Conservation (phyloP, 2,329 filamentous ascomycete species). For the Eutypa lata region DNA sequence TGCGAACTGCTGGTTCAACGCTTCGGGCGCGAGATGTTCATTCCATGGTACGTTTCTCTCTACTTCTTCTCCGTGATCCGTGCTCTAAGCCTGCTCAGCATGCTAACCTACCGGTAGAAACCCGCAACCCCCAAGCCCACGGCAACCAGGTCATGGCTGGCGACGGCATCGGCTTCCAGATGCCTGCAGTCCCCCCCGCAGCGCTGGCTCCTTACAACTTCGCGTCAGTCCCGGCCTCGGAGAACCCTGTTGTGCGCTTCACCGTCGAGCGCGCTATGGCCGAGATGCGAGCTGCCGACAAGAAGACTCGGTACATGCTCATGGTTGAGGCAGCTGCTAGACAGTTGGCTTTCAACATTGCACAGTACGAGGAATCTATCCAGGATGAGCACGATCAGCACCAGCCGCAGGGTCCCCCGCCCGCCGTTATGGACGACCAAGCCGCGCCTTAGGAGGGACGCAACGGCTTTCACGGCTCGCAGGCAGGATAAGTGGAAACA, state of each 20-base stretch:
- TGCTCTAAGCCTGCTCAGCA: not conserved
- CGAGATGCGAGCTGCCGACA: conserved; percentile 41
- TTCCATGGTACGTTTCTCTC: conserved; percentile 51
- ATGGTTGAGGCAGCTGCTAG: conserved; percentile 52
- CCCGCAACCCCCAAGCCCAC: conserved; percentile 40
- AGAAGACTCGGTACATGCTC: conserved; percentile 43
- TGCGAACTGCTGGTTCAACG: conserved; percentile 63
- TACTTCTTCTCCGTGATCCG: not conserved
- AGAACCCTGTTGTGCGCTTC: conserved; percentile 38
- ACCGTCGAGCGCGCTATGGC: conserved; percentile 45
- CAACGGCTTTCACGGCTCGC: not conserved
- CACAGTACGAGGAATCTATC: conserved; percentile 45
- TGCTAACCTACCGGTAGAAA: conserved; percentile 31
- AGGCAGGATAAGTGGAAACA: too few species aligned
- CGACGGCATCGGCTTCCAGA: conserved; percentile 25
- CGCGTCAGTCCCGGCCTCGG: conserved; percentile 27
- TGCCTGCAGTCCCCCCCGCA: conserved; percentile 25
- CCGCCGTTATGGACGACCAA: conserved; percentile 24
- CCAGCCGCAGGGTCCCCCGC: conserved; percentile 15
- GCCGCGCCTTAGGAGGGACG: not conserved
- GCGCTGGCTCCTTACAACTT: conserved; percentile 29
- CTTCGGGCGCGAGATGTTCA: conserved; percentile 56
- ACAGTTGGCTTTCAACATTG: conserved; percentile 51
- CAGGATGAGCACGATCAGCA: conserved; percentile 27
- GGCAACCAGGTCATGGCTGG: conserved; percentile 25